phyloP scores from a whole-genome alignment of 2,329 filamentous ascomycete species.

The Aspergillus sp. region DNA sequence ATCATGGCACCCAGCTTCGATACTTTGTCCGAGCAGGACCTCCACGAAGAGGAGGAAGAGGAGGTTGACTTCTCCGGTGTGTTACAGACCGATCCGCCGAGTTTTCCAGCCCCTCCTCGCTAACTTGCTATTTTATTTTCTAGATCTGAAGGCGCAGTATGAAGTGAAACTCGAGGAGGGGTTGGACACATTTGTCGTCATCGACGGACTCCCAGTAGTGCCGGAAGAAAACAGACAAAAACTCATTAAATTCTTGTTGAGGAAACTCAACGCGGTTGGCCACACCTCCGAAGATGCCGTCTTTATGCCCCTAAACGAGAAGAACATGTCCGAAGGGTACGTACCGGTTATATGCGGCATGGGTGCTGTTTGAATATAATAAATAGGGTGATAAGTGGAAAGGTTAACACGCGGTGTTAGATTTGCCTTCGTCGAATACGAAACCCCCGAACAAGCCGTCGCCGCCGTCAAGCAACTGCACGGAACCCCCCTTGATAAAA shows the following conservation, averaged over 20 bases:
- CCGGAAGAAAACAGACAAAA: conserved; percentile 89
- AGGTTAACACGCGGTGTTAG: conserved; percentile 47
- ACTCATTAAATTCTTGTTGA: conserved; percentile 92
- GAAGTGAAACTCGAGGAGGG: conserved; percentile 95
- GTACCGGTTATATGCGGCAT: conserved; percentile 30
- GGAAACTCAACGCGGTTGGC: conserved; percentile 85
- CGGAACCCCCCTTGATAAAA: conserved; percentile 88
- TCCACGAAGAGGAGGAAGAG: conserved; percentile 86
- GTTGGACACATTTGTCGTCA: conserved; percentile 91
- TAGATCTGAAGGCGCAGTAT: conserved; percentile 87
- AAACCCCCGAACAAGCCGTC: conserved; percentile 82
- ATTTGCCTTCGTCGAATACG: conserved; percentile 97
- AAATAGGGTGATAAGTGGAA: neutral
- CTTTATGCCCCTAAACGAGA: conserved; percentile 89
- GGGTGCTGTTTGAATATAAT: neutral
- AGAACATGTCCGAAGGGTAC: conserved; percentile 83
- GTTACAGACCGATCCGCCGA: conserved; percentile 22
- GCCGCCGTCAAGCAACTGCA: conserved; percentile 88
- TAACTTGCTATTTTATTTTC: conserved; percentile 14
- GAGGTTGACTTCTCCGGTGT: conserved; percentile 84
- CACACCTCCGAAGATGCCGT: conserved; percentile 82
- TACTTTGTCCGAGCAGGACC: conserved; percentile 85
- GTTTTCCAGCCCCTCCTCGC: conserved; percentile 29
- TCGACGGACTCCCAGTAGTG: conserved; percentile 90
- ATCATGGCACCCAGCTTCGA: conserved; percentile 95